phyloP scores from a whole-genome alignment of 2,329 filamentous ascomycete species.

The Raffaelea deltoideospora region DNA sequence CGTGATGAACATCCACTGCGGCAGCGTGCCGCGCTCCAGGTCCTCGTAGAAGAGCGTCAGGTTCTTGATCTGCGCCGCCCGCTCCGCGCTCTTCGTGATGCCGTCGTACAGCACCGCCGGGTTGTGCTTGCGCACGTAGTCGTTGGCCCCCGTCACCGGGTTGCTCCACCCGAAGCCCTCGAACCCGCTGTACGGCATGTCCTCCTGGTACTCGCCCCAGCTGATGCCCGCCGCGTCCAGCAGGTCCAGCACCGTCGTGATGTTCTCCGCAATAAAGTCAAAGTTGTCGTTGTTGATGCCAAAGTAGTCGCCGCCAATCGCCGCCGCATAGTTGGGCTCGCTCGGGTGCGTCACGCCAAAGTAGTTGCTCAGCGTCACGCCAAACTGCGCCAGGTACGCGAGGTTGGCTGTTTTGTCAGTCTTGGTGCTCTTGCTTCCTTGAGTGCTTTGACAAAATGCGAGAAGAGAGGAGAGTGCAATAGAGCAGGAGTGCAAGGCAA shows the following conservation, averaged over 20 bases:
- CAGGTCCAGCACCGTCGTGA: conserved; percentile 54
- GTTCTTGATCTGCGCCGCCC: conserved; percentile 60
- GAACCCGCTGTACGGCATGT: conserved; percentile 61
- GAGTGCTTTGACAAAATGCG: no score
- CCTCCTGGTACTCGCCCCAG: conserved; percentile 64
- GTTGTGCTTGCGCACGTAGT: conserved; percentile 79
- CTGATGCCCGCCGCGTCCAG: conserved; percentile 48
- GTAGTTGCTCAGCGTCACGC: conserved; percentile 45
- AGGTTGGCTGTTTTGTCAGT: conserved; percentile 27
- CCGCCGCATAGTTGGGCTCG: conserved; percentile 61
- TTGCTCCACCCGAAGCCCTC: conserved; percentile 50
- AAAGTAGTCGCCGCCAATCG: conserved; percentile 56
- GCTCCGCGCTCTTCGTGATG: conserved; percentile 40
- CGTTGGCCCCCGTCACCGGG: conserved; percentile 48
- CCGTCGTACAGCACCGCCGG: conserved; percentile 50
- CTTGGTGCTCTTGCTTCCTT: no score
- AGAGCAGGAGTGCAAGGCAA: neutral
- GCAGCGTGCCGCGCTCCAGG: conserved; percentile 44
- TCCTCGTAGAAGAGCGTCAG: conserved; percentile 54
- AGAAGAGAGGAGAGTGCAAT: neutral
- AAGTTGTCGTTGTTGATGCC: conserved; percentile 57
- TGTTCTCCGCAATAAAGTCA: conserved; percentile 38
- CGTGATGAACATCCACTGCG: conserved; percentile 59
- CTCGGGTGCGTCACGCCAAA: conserved; percentile 55
- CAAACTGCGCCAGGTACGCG: conserved; percentile 40